Evolutionary conservation across 23 red algal species (phyloP).

Genomic region (Cyanidiococcus yangmingshanensis): DNA sequence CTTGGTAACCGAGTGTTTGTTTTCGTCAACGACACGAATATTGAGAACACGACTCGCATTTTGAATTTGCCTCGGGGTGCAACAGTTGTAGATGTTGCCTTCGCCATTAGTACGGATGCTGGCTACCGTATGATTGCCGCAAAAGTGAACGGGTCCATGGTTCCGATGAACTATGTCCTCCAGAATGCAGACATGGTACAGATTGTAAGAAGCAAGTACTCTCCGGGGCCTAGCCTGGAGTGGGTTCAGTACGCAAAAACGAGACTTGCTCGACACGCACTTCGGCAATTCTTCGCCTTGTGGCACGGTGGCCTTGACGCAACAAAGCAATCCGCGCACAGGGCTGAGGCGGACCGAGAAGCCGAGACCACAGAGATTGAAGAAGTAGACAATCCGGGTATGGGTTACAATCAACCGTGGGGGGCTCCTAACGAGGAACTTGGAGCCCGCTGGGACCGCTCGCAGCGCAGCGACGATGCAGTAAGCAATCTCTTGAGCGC

Average conservation of each 20-base stretch:
- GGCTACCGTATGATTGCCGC: constrained; percentile 81
- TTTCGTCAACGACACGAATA: constrained; percentile 57
- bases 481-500: background rate
- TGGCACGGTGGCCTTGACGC: background rate
- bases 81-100: constrained; percentile 81
- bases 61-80: constrained; percentile 81
- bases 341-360: background rate
- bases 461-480: background rate
- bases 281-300: constrained; percentile 38
- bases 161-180: constrained; percentile 74
- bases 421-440: background rate
- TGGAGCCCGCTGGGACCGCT: background rate
- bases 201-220: constrained; percentile 51
- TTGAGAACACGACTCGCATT: constrained; percentile 32
- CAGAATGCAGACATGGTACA: constrained; percentile 93
- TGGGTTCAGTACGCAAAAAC: constrained; percentile 79
- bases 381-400: background rate
- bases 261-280: constrained; percentile 61
- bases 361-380: background rate
- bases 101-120: constrained; percentile 69
- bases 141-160: constrained; percentile 74
- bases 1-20: constrained; percentile 92
- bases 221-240: constrained; percentile 55
- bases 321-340: background rate
- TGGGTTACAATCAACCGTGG: background rate